A percentile compares a stretch with the other conserved stretches of the same genome.
Evolutionary conservation across 257 asterid genomes (phyloP).

Genomic region (Echium plantagineum): DNA sequence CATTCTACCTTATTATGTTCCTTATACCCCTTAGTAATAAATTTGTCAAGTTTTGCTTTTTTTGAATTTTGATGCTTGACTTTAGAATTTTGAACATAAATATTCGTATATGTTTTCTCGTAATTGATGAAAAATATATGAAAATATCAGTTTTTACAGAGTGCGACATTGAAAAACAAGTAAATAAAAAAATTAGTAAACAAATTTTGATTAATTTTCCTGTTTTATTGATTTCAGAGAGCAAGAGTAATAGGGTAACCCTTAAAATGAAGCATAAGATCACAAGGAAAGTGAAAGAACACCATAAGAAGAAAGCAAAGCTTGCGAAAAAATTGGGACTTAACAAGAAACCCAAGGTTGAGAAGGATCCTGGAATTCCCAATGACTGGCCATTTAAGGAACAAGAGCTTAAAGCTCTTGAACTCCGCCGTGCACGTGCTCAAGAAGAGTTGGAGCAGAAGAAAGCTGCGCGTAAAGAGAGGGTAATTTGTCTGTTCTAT

Average conservation of each 20-base stretch:
- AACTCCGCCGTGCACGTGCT: slow-evolving; percentile 62
- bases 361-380: slow-evolving; percentile 92
- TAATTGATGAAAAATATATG: no score
- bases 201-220: no score
- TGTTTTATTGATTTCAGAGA: slow-evolving; percentile 32
- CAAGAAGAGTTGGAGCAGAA: slow-evolving; percentile 65
- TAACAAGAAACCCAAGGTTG: slow-evolving; percentile 46
- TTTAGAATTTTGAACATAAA: no score
- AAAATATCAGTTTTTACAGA: no score
- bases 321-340: slow-evolving; percentile 70
- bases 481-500: slow-evolving; percentile 31
- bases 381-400: slow-evolving; percentile 96
- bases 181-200: no score
- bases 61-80: no score
- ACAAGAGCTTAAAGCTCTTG: slow-evolving; percentile 81
- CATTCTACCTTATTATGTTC: no score
- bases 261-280: slow-evolving; percentile 81
- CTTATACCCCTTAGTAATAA: no score
- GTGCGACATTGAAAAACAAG: no score
- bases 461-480: slow-evolving; percentile 86
- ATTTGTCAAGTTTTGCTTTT: no score
- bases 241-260: slow-evolving; percentile 87
- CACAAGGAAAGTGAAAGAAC: slow-evolving; percentile 73
- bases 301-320: slow-evolving; percentile 80
- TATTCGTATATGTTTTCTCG: no score